Evolutionary conservation across 2,329 filamentous ascomycete species (phyloP).

Genomic region (Neophaeococcomyces aloes): DNA sequence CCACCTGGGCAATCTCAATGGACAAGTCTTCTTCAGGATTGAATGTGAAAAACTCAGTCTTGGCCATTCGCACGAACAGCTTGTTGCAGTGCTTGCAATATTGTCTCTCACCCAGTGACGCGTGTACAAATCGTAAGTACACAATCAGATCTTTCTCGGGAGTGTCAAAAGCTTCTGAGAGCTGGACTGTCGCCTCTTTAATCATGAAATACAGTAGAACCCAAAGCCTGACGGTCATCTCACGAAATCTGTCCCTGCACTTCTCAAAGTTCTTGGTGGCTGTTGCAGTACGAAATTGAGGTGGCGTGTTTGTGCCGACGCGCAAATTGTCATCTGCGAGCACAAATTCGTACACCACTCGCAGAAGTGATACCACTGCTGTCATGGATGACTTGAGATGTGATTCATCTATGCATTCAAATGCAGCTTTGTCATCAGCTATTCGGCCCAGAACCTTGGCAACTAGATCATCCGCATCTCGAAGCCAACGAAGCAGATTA

Average conservation of each 20-base stretch:
- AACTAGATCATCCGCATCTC: constrained; percentile 66
- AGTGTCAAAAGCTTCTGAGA: constrained; percentile 51
- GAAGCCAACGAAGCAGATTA: constrained; percentile 64
- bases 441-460: constrained; percentile 59
- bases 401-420: constrained; percentile 73
- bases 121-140: constrained; percentile 70
- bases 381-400: constrained; percentile 64
- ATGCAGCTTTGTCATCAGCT: constrained; percentile 56
- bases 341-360: constrained; percentile 66
- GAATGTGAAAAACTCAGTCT: constrained; percentile 68
- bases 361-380: constrained; percentile 59
- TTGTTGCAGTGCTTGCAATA: constrained; percentile 80
- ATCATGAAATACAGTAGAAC: constrained; percentile 73
- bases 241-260: constrained; percentile 61
- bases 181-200: constrained; percentile 61
- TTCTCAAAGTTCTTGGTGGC: constrained; percentile 32
- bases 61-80: constrained; percentile 79
- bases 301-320: constrained; percentile 57
- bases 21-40: constrained; percentile 72
- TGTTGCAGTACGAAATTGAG: constrained; percentile 43
- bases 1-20: constrained; percentile 72
- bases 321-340: constrained; percentile 79
- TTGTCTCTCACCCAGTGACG: constrained; percentile 70
- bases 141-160: constrained; percentile 65
- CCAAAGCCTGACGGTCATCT: constrained; percentile 83